These are phyloP conservation scores for Ajuga reptans DNA, from an alignment of 305 asterid genomes.

Conservation along the genomic window DNA sequence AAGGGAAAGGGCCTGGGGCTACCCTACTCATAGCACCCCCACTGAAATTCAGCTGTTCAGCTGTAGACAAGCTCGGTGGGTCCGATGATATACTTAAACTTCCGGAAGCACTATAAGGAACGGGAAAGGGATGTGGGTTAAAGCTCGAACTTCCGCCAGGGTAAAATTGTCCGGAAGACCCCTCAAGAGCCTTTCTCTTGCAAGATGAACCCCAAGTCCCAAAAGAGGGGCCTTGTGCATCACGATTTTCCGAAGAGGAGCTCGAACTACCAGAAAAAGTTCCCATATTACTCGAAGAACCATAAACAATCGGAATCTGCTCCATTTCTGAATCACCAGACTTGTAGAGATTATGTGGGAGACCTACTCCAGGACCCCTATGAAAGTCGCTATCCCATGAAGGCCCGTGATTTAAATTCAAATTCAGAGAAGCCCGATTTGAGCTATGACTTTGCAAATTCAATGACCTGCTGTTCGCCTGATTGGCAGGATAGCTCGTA, in stretches of 20 bases:
- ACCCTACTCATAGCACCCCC: conserved; percentile 33
- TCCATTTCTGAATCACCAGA: conserved; percentile 34
- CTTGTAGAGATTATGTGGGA: conserved; percentile 27
- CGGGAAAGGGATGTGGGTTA: conserved; percentile 37
- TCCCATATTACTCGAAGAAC: conserved; percentile 37
- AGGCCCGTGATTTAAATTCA: conserved; percentile 29
- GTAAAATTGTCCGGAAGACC: conserved; percentile 44
- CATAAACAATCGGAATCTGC: conserved; percentile 30
- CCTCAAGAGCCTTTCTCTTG: conserved; percentile 60
- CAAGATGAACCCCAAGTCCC: conserved; percentile 54
- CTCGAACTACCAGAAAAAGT: conserved; percentile 38
- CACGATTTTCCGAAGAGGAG: conserved; percentile 31
- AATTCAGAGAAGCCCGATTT: conserved; percentile 27
- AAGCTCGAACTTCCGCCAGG: conserved; percentile 58
- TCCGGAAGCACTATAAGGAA: conserved; percentile 31
- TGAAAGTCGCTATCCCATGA: conserved; percentile 27
- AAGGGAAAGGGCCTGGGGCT: conserved; percentile 33
- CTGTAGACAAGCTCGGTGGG: conserved; percentile 29
- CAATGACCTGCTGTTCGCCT: neutral
- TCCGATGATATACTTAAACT: conserved; percentile 40
- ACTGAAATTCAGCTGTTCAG: conserved; percentile 39
- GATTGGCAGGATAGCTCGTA: conserved; percentile 20
- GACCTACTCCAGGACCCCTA: conserved; percentile 25
- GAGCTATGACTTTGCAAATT: conserved; percentile 22
- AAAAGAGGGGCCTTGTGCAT: conserved; percentile 36